Evolutionary conservation across 139 green algal species (phyloP).

Genomic region (Mychonastes homosphaera): DNA sequence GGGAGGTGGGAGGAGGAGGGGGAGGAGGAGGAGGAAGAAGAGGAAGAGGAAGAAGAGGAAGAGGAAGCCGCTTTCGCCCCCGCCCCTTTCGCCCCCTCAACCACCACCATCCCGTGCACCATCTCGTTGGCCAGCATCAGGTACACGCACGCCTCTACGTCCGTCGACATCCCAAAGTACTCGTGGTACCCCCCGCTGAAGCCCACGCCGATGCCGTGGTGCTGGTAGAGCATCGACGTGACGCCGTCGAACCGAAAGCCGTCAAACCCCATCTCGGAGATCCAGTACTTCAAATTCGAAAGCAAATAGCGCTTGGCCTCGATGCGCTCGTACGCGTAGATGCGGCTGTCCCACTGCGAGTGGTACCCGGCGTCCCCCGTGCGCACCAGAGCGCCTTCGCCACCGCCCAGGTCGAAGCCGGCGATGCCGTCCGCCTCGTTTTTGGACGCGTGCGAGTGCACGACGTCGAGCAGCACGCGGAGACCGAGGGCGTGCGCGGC

Average conservation of each 20-base stretch:
- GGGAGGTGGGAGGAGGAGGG: neutral
- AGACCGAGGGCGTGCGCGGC: conserved; percentile 82
- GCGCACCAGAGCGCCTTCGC: conserved; percentile 74
- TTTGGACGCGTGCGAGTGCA: conserved; percentile 81
- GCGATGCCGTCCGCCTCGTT: conserved; percentile 84
- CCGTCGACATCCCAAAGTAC: conserved; percentile 61
- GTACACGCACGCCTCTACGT: conserved; percentile 94
- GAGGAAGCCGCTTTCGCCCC: no score
- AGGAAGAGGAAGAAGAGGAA: neutral
- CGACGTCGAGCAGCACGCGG: conserved; percentile 82
- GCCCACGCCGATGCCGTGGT: conserved; percentile 81
- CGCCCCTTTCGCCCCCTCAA: conserved; percentile 10
- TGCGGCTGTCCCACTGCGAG: conserved; percentile 75
- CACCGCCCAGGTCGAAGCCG: conserved; percentile 84
- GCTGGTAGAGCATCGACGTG: conserved; percentile 95
- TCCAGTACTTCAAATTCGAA: conserved; percentile 87
- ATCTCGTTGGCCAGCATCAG: conserved; percentile 89
- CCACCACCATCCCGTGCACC: conserved; percentile 55
- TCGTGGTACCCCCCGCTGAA: conserved; percentile 80
- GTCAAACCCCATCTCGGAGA: conserved; percentile 88
- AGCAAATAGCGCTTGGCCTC: conserved; percentile 81
- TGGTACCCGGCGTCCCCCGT: conserved; percentile 74
- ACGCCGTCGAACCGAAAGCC: conserved; percentile 91
- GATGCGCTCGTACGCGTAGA: conserved; percentile 82
- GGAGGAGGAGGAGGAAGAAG: neutral